These are phyloP conservation scores for Pichia rugopelliculosa DNA, from an alignment of 805 yeast genomes.

Conservation along the genomic window DNA sequence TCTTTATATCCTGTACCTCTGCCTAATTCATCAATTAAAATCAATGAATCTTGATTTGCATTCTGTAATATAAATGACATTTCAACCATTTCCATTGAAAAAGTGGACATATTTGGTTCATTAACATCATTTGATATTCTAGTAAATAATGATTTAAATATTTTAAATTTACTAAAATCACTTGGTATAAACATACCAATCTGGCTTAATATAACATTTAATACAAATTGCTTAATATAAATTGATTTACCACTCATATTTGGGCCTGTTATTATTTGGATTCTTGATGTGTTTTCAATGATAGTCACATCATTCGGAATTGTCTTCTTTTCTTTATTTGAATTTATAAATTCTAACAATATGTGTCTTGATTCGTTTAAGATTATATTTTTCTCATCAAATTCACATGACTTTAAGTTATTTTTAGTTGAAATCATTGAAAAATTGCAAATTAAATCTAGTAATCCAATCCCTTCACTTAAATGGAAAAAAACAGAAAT, in stretches of 20 bases:
- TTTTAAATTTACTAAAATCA: constrained; percentile 33
- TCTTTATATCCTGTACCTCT: constrained; percentile 45
- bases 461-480: constrained; percentile 36
- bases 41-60: constrained; percentile 21
- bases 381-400: constrained; percentile 27
- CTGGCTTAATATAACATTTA: constrained; percentile 46
- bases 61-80: constrained; percentile 38
- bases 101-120: constrained; percentile 34
- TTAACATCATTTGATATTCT: constrained; percentile 31
- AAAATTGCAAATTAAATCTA: constrained; percentile 31
- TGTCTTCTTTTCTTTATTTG: constrained; percentile 19
- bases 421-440: constrained; percentile 21
- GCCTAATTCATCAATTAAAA: constrained; percentile 51
- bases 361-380: constrained; percentile 36
- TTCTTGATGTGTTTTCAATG: constrained; percentile 29
- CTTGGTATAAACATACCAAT: constrained; percentile 49
- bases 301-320: constrained; percentile 31
- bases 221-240: constrained; percentile 44
- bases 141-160: constrained; percentile 33
- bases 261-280: constrained; percentile 50
- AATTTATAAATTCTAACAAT: constrained; percentile 25
- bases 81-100: constrained; percentile 42
- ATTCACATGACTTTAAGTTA: constrained; percentile 26
- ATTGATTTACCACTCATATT: constrained; percentile 62
- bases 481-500: constrained; percentile 34